Evolutionary conservation across 2,329 filamentous ascomycete genomes (phyloP), one percentile per base, ranked within the genome.

Genomic region (Coleophoma eucalyptorum): DNA sequence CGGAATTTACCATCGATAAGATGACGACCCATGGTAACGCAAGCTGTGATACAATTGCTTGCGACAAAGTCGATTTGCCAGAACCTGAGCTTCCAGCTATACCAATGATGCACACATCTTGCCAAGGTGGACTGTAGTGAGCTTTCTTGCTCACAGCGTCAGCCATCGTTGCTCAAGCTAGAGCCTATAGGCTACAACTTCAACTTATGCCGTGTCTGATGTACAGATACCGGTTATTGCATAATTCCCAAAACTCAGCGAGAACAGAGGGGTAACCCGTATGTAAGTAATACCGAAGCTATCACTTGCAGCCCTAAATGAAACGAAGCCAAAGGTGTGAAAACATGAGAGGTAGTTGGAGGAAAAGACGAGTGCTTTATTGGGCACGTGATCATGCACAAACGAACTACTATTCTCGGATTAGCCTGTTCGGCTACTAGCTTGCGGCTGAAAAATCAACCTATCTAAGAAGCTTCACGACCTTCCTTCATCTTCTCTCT

Each of bases 1-100:
- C 5, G 33, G 37, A 19, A 65, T 74, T 65, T 78, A 93, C 90
- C 87, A 99, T 97, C 40, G 92, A 96, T 62, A 99, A 72, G 70
- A 99, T 97, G 46, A 97, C 92, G 55, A 99, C 94, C 93, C 94
- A 99, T 50, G 94, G 94, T 57, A 99, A 74, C 70, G 94, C 96
- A 62, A 99, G 75, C 63, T 89, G 86, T 62, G 82, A 86, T 57
- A 97, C 89, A 61, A 99, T 96, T 57, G 93, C 90, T 67, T 95
- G 82, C 32, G 94, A 92, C 49, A 99, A 75, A 6, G 92, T 97
- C 6, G 93, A 97, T 76, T 99, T 99, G 51, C 93, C 75, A 21
- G 93, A 97, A 40, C 94, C 94, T 26, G 93, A 97, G 70, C 90
- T 94, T 35, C 94, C 94, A 58, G 94, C 93, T 62, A 99, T 87